These are phyloP conservation scores for Xylaria scruposa DNA, from an alignment of 495 filamentous ascomycete genomes.

Conservation along the genomic window DNA sequence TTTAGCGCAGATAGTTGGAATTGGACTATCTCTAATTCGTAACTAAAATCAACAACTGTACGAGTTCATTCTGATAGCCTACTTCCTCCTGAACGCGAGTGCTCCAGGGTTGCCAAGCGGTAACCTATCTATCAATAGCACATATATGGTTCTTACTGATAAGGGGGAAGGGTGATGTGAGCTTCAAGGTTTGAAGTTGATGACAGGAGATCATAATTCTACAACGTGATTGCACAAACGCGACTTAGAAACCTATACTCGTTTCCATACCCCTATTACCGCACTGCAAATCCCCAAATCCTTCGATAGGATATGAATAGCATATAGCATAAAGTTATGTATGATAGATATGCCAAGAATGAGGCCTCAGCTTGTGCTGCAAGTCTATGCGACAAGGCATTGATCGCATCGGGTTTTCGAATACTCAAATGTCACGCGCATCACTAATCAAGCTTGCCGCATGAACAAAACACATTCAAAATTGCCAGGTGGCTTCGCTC, in stretches of 20 bases:
- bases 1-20: neutral
- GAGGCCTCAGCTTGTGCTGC: neutral
- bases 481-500: neutral
- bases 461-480: neutral
- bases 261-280: neutral
- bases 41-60: neutral
- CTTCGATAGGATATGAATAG: conserved; percentile 1
- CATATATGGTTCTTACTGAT: conserved; percentile 3
- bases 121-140: conserved; percentile 17
- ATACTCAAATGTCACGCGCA: neutral
- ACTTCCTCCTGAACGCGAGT: neutral
- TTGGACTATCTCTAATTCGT: neutral
- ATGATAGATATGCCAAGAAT: neutral
- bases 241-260: neutral
- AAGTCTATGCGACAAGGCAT: neutral
- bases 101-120: neutral
- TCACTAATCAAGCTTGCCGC: neutral
- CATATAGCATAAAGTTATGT: conserved; percentile 15
- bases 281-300: conserved; percentile 8
- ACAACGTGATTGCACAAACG: conserved; percentile 12
- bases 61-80: neutral
- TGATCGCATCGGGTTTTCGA: neutral
- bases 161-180: neutral
- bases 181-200: conserved; percentile 11
- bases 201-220: conserved; percentile 18